Conservation (phyloP, 805 yeast species). For the Vanderwaltozyma verrucispora region DNA sequence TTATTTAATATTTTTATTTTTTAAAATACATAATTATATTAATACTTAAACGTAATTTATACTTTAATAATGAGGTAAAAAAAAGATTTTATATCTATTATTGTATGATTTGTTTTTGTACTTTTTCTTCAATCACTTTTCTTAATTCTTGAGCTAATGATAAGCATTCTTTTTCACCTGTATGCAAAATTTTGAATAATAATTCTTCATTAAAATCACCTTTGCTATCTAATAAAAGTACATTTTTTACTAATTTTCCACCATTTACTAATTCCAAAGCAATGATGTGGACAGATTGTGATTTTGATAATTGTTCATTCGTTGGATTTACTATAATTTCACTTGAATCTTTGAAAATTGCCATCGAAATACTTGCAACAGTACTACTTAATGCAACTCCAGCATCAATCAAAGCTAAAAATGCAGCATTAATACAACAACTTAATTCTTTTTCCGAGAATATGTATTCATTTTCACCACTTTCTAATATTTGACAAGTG, state of each 20-base stretch:
- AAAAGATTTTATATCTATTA: too few species aligned
- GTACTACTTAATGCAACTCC: constrained; percentile 60
- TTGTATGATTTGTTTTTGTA: constrained; percentile 14
- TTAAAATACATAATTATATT: too few species aligned
- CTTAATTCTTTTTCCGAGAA: constrained; percentile 44
- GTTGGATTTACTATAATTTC: constrained; percentile 37
- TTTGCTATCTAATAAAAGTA: constrained; percentile 60
- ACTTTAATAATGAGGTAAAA: too few species aligned
- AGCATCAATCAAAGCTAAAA: constrained; percentile 70
- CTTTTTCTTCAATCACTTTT: constrained; percentile 36
- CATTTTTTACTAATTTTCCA: constrained; percentile 36
- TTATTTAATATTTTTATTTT: too few species aligned
- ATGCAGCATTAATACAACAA: constrained; percentile 62
- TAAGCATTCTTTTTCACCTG: constrained; percentile 39
- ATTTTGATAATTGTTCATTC: constrained; percentile 31
- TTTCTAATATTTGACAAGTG: constrained; percentile 51
- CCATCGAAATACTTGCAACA: constrained; percentile 47
- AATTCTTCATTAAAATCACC: constrained; percentile 57
- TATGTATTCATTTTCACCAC: constrained; percentile 25
- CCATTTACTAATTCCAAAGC: constrained; percentile 45
- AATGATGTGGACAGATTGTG: constrained; percentile 54
- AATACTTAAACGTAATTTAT: too few species aligned
- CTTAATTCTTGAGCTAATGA: constrained; percentile 37
- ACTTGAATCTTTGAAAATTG: constrained; percentile 24
- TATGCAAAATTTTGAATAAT: constrained; percentile 42